A percentile compares a stretch with the other conserved stretches of the same genome.
Evolutionary conservation across 352 stramenopile species (phyloP).

Genomic region (Globisporangium radiosum): DNA sequence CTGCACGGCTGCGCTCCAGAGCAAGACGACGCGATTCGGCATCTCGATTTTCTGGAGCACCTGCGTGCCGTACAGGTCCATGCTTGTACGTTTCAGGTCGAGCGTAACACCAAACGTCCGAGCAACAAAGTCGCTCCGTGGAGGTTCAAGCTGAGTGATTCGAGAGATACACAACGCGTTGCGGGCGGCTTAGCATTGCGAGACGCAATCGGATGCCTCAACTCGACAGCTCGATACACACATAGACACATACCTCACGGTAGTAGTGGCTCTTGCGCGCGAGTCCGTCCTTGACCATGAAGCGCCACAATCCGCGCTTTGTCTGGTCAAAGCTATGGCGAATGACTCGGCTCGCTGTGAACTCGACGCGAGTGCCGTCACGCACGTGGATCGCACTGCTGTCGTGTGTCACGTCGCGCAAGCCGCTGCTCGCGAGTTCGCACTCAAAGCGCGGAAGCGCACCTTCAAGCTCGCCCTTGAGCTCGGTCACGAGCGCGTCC

Average conservation of each 20-base stretch:
- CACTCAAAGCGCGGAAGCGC: constrained; percentile 5
- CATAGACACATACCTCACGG: not conserved
- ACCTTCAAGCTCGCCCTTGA: not conserved
- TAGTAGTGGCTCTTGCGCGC: constrained; percentile 13
- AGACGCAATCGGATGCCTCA: not conserved
- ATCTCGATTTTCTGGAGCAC: constrained; percentile 31
- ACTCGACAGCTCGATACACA: not conserved
- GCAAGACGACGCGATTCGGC: constrained; percentile 16
- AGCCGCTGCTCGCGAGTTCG: not conserved
- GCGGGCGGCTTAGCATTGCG: no score
- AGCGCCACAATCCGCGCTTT: constrained; percentile 12
- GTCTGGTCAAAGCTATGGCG: constrained; percentile 3
- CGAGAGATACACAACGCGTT: no score
- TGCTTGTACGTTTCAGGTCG: constrained; percentile 9
- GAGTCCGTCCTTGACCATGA: constrained; percentile 9
- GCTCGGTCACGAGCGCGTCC: constrained; percentile 6
- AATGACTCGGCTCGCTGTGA: constrained; percentile 10
- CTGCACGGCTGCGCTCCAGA: constrained; percentile 8
- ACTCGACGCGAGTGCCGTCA: constrained; percentile 14
- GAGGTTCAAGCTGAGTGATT: no score
- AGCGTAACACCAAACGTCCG: constrained; percentile 7
- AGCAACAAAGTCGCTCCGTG: not conserved
- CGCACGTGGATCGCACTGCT: constrained; percentile 8
- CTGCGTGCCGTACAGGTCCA: constrained; percentile 34
- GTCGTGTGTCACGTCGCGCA: constrained; percentile 4